A percentile compares a stretch with the other conserved stretches of the same genome.
Evolutionary conservation across 306 rosid species (phyloP).

Genomic region (Casuarina equisetifolia): DNA sequence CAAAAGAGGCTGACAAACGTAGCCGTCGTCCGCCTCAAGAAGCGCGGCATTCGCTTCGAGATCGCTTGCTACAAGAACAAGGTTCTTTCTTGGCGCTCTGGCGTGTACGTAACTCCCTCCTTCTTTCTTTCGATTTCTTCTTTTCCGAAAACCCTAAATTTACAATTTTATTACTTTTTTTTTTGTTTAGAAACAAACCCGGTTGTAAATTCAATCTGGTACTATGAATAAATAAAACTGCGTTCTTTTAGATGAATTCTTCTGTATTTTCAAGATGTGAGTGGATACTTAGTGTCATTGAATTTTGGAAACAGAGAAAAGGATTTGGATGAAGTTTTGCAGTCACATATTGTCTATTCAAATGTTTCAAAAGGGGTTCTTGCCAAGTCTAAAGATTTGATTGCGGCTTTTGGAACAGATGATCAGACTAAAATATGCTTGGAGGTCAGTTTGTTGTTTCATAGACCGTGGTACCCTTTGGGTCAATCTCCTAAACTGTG

Average conservation of each 20-base stretch:
- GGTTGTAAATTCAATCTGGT: not conserved
- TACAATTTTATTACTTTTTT: too few relatives aligned
- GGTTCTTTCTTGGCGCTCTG: conserved; percentile 95
- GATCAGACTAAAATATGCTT: conserved; percentile 73
- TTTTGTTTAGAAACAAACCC: not conserved
- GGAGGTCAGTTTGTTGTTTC: conserved; percentile 48
- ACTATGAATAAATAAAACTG: not conserved
- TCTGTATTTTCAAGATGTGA: not conserved
- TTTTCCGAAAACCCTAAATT: conserved; percentile 10
- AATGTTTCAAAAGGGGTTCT: conserved; percentile 96
- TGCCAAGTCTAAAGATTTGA: conserved; percentile 81
- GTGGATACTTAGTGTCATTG: not conserved
- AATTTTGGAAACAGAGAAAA: conserved; percentile 58
- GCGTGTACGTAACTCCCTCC: conserved; percentile 59
- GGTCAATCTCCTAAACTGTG: not conserved
- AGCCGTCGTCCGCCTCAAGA: conserved; percentile 89
- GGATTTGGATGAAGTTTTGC: conserved; percentile 90
- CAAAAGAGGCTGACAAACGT: conserved; percentile 96
- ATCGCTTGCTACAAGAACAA: conserved; percentile 93
- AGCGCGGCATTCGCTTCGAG: conserved; percentile 81
- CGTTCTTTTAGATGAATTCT: too few relatives aligned
- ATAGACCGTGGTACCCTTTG: not conserved
- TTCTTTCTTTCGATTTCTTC: not conserved
- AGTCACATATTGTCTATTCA: conserved; percentile 78
- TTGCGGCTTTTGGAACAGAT: conserved; percentile 76